Evolutionary conservation across 495 filamentous ascomycete genomes (phyloP), one percentile per base, ranked within the genome.

Genomic region (Penicillium odoratum): DNA sequence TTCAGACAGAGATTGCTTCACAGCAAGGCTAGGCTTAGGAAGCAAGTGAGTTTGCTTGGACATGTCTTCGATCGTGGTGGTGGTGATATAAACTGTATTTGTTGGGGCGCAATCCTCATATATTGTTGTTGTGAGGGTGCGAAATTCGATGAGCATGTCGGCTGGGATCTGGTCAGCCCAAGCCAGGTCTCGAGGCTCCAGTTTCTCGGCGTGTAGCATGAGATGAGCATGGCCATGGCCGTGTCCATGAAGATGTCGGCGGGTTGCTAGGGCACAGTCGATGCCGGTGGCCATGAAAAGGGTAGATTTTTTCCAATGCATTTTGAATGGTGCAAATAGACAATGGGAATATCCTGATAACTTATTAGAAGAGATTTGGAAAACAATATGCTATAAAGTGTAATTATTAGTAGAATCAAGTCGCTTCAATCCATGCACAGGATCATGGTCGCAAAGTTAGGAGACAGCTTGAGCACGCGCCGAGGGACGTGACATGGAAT

Each of bases 111-210:
- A 69, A 0, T 67, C 49, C 33, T 54, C 55, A 25, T 56, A 62
- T 7, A 71, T 49, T 6, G 71, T 73, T 0, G 62, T 68, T 6
- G 70, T 74, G 26, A 69, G 13, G 9, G 67, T 73, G 31, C 63
- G 45, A 7, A 60, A 57, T 31, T 68, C 66, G 2, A 63, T 28
- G 30, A 63, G 51, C 34, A 59, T 48, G 40, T 71, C 56, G 0
- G 60, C 66, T 0, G 56, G 53, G 2, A 56, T 53, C 28, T 16
- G 42, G 25, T 58, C 49, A 47, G 13, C 28, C 40, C 55, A 46
- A 15, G 52, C 57, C 11, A 56, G 1, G n/a, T 47, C 55, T 44
- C 56, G 44, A 0, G 57, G 50, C 16, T 60, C 59, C 16, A 57
- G 6, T 2, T 36, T 10, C 11, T 65, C 42, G 3, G 47, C 42